Evolutionary conservation across 2,329 filamentous ascomycete species (phyloP).

Genomic region (Colletotrichum lini): DNA sequence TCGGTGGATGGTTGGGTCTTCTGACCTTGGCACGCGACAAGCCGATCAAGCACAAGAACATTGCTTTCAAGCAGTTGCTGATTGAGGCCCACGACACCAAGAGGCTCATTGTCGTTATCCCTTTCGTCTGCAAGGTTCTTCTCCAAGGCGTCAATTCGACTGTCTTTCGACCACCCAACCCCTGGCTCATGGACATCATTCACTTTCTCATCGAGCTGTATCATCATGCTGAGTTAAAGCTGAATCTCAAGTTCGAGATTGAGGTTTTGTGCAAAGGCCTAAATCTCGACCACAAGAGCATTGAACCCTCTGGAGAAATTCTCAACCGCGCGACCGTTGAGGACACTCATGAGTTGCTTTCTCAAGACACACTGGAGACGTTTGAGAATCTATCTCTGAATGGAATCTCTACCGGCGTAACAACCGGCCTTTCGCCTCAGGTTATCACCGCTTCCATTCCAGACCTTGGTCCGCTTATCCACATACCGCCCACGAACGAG

Average conservation of each 20-base stretch:
- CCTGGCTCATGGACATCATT: conserved; percentile 98
- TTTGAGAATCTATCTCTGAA: conserved; percentile 89
- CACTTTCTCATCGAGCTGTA: conserved; percentile 93
- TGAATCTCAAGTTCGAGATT: conserved; percentile 98
- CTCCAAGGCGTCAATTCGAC: conserved; percentile 87
- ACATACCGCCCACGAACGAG: conserved; percentile 85
- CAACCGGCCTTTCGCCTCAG: conserved; percentile 82
- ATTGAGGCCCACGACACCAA: conserved; percentile 96
- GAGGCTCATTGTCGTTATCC: conserved; percentile 91
- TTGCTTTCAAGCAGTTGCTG: conserved; percentile 95
- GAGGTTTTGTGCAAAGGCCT: conserved; percentile 96
- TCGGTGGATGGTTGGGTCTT: conserved; percentile 93
- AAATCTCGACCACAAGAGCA: conserved; percentile 90
- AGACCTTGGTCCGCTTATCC: conserved; percentile 83
- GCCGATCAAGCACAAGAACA: conserved; percentile 95
- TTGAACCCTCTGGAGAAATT: conserved; percentile 90
- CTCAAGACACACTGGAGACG: conserved; percentile 79
- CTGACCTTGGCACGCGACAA: conserved; percentile 94
- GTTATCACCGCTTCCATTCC: conserved; percentile 85
- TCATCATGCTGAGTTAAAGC: conserved; percentile 90
- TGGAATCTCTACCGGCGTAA: conserved; percentile 77
- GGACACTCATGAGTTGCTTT: conserved; percentile 71
- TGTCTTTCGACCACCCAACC: conserved; percentile 94
- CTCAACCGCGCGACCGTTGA: conserved; percentile 79
- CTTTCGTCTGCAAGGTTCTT: conserved; percentile 97